Evolutionary conservation across 1,284 basidiomycete genomes (phyloP).

Genomic region (Cyathus olla): DNA sequence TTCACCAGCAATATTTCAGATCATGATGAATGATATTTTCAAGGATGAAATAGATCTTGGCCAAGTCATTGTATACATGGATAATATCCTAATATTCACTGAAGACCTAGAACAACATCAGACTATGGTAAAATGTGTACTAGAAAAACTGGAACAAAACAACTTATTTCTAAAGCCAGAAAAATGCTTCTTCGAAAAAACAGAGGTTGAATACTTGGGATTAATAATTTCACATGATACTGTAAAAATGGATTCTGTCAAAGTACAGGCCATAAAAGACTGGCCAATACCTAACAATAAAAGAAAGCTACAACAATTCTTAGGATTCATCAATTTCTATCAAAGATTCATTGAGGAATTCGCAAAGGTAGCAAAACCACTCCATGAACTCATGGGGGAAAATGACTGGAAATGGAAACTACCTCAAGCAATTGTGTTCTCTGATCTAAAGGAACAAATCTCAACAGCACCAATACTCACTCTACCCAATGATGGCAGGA

Average conservation of each 20-base stretch:
- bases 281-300: too few species aligned
- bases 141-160: constrained; percentile 18
- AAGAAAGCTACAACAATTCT: constrained; percentile 17
- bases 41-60: constrained; percentile 31
- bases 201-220: constrained; percentile 38
- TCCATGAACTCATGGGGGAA: background rate
- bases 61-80: constrained; percentile 37
- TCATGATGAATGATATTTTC: too few species aligned
- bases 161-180: constrained; percentile 32
- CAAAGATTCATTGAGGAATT: constrained; percentile 1
- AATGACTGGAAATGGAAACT: background rate
- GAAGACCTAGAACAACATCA: constrained; percentile 12
- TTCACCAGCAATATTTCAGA: too few species aligned
- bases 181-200: constrained; percentile 37
- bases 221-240: constrained; percentile 28
- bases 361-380: background rate
- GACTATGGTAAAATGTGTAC: too few species aligned
- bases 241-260: constrained; percentile 34
- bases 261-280: too few species aligned
- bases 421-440: background rate
- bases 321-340: constrained; percentile 22
- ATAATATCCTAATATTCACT: constrained; percentile 43
- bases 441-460: background rate
- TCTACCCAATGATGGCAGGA: background rate
- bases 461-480: background rate